Evolutionary conservation across 2,329 filamentous ascomycete species (phyloP).

Genomic region (Ascochyta pisi): DNA sequence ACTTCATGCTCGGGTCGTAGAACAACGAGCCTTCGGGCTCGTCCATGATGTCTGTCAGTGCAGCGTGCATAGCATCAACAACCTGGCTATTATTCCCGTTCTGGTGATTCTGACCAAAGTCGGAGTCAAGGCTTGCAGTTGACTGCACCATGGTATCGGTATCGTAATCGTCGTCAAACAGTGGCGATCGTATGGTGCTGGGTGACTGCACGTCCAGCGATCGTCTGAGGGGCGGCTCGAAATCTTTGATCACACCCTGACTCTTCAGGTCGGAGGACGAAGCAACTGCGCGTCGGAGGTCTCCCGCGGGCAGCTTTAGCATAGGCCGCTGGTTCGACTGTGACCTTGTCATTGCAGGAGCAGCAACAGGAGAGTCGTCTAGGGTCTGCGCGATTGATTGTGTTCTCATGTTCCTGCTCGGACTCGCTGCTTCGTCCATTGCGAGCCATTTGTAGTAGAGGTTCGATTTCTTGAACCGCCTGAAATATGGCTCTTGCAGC

Average conservation of each 20-base stretch:
- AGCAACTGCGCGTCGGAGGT: conserved; percentile 65
- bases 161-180: conserved; percentile 85
- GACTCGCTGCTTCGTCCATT: conserved; percentile 71
- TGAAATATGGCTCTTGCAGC: conserved; percentile 81
- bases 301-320: conserved; percentile 34
- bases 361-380: conserved; percentile 27
- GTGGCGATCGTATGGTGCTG: conserved; percentile 54
- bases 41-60: conserved; percentile 89
- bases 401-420: conserved; percentile 37
- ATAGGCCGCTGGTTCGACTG: conserved; percentile 52
- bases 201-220: conserved; percentile 72
- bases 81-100: conserved; percentile 75
- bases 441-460: conserved; percentile 96
- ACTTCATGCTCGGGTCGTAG: conserved; percentile 59
- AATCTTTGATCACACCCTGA: conserved; percentile 54
- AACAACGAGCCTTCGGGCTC: conserved; percentile 74
- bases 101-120: conserved; percentile 51
- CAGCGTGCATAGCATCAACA: conserved; percentile 91
- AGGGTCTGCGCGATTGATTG: conserved; percentile 37
- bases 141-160: conserved; percentile 78
- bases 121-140: conserved; percentile 78
- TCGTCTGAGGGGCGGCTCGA: conserved; percentile 60
- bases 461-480: conserved; percentile 89
- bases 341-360: conserved; percentile 54
- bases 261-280: conserved; percentile 67